These are phyloP conservation scores for Melastoma candidum DNA, from an alignment of 441 rosid species.

Conservation along the genomic window DNA sequence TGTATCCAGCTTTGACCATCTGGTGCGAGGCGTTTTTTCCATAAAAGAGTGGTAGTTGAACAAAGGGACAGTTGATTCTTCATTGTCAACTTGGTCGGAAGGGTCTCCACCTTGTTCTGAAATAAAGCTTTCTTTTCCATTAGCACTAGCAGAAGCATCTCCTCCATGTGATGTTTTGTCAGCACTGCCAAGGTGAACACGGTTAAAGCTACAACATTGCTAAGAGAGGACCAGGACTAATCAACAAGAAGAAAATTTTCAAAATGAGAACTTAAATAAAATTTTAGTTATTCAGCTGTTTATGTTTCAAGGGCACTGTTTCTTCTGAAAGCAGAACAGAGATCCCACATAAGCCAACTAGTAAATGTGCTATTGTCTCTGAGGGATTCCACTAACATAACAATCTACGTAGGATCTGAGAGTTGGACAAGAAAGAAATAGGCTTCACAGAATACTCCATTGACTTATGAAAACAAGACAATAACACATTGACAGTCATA, in stretches of 20 bases:
- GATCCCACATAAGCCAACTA: too few species aligned
- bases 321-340: too few species aligned
- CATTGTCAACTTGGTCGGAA: conserved; percentile 14
- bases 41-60: conserved; percentile 69
- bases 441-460: too few species aligned
- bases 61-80: conserved; percentile 21
- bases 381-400: too few species aligned
- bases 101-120: conserved; percentile 26
- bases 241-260: too few species aligned
- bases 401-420: too few species aligned
- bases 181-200: conserved; percentile 16
- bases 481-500: not conserved
- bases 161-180: conserved; percentile 26
- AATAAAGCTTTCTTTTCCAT: conserved; percentile 28
- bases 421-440: too few species aligned
- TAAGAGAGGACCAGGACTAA: conserved; percentile 6
- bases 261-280: too few species aligned
- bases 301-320: too few species aligned
- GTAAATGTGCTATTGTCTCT: too few species aligned
- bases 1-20: conserved; percentile 89
- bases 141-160: conserved; percentile 19
- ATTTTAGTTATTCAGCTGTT: too few species aligned
- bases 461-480: too few species aligned
- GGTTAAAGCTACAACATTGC: conserved; percentile 5
- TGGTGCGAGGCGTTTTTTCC: conserved; percentile 48